Evolutionary conservation across 1,284 basidiomycete species (phyloP).

Genomic region (Puccinia novopanici): DNA sequence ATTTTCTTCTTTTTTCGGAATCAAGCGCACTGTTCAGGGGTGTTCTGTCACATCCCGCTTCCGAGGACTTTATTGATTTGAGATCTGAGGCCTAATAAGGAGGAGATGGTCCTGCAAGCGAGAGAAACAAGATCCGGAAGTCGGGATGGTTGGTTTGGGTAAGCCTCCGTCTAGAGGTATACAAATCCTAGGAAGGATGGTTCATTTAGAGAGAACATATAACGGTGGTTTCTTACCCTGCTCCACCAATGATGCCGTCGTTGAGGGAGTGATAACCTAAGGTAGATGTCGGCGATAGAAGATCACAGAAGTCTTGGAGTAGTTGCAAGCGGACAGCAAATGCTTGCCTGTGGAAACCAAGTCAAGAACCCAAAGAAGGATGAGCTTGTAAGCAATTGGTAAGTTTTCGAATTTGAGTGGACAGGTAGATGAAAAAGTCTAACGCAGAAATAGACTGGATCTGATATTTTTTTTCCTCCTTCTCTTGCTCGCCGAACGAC

Average conservation of each 20-base stretch:
- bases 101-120: slow-evolving; percentile 35
- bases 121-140: not conserved
- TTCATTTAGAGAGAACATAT: not conserved
- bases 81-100: slow-evolving; percentile 38
- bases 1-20: not conserved
- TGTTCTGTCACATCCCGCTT: not conserved
- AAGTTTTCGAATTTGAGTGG: slow-evolving; percentile 52
- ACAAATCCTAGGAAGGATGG: not conserved
- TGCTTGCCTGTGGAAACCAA: slow-evolving; percentile 65
- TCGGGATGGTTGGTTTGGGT: not conserved
- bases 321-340: slow-evolving; percentile 72
- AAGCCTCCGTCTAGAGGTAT: not conserved
- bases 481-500: slow-evolving; percentile 33
- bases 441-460: slow-evolving; percentile 21
- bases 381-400: not conserved
- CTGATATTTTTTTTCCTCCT: slow-evolving; percentile 38
- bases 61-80: slow-evolving; percentile 48
- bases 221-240: slow-evolving; percentile 67
- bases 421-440: slow-evolving; percentile 12
- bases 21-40: not conserved
- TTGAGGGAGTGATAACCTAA: slow-evolving; percentile 77
- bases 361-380: slow-evolving; percentile 29
- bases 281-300: slow-evolving; percentile 84
- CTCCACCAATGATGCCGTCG: slow-evolving; percentile 79
- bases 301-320: slow-evolving; percentile 75